Conservation (phyloP, 1,284 basidiomycete genomes). For the Rhodotorula mucilaginosa region DNA sequence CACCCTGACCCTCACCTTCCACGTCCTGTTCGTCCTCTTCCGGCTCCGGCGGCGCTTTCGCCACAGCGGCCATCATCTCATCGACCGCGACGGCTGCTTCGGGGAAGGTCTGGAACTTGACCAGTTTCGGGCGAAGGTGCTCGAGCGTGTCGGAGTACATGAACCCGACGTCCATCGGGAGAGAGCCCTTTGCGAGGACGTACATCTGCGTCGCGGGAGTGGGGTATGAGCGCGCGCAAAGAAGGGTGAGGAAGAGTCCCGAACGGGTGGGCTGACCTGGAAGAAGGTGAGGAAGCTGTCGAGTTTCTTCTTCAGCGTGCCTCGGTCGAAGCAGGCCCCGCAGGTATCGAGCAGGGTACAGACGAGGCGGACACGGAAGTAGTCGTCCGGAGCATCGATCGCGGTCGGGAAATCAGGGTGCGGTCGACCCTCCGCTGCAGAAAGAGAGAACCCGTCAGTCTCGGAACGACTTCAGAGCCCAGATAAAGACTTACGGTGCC, state of each 20-base stretch:
- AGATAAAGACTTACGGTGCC: conserved; percentile 71
- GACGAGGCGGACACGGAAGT: conserved; percentile 86
- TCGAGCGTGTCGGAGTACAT: conserved; percentile 93
- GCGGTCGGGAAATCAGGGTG: conserved; percentile 71
- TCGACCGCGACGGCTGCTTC: conserved; percentile 85
- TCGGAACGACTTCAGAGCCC: neutral
- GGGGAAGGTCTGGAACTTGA: conserved; percentile 67
- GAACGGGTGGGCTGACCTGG: conserved; percentile 61
- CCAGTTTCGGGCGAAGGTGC: conserved; percentile 75
- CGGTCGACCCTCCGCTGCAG: conserved; percentile 77
- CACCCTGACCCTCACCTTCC: conserved; percentile 24
- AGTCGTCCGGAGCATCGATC: conserved; percentile 91
- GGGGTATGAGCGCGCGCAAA: neutral
- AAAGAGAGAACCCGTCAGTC: neutral
- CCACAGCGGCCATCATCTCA: conserved; percentile 70
- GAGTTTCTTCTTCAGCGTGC: conserved; percentile 82
- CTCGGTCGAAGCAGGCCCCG: conserved; percentile 96
- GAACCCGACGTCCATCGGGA: conserved; percentile 97
- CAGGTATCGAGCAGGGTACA: conserved; percentile 92
- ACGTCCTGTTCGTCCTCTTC: conserved; percentile 33
- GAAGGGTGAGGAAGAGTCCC: neutral
- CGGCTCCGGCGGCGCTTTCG: conserved; percentile 24
- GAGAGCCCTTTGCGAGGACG: conserved; percentile 73
- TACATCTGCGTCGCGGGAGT: conserved; percentile 64
- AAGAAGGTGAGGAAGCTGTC: conserved; percentile 91